Base-by-base conservation (phyloP, 495 filamentous ascomycete genomes). In the Annulohypoxylon nitens region DNA sequence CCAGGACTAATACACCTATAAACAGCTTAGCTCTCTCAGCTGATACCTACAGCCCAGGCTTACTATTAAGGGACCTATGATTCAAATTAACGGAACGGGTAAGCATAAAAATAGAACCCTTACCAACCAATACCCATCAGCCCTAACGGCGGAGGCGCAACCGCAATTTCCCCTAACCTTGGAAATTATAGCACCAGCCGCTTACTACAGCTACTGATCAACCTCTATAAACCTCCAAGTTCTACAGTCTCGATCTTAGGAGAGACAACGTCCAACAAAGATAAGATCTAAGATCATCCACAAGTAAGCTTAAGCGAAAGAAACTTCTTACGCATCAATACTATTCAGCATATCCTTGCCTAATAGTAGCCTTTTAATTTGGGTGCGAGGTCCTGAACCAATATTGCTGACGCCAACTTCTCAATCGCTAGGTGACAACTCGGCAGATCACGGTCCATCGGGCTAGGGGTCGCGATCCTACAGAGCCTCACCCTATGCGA, bases 51-150 rank as follows among this genome's bases (percentile, higher is more conserved):
- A 53, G 48, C 23, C 11, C 14, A 14, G 16, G 48, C 48, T 53
- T 53, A 53, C 20, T 53, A 23, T 53, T 8, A 9, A 50, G 23
- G 8, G 37, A 45, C 30, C 30, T 30, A 30, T 30, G 30, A 45
- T 45, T n/a, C 41, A 16, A 14, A n/a, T 16, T 11, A 55, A 25
- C 43, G 47, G 53, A 61, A 67, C 54, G 20, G 26, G 37, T 51
- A 30, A 30, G 59, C 64, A 66, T 36, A 66, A 61, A 71, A 71
- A 61, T 71, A 71, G 69, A 45, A 65, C 18, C 3, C 23, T 51
- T 51, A 37, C 39, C 33, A 57, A 36, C 47, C 37, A 51, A 51
- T 51, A 26, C 25, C 18, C 10, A 51, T 51, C 48, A 51, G 48
- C 48, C 23, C 48, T 25, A 51, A 26, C 20, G 9, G 10, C 5